phyloP scores from a whole-genome alignment of 768 basidiomycete species.

The Glaciozyma martinii region DNA sequence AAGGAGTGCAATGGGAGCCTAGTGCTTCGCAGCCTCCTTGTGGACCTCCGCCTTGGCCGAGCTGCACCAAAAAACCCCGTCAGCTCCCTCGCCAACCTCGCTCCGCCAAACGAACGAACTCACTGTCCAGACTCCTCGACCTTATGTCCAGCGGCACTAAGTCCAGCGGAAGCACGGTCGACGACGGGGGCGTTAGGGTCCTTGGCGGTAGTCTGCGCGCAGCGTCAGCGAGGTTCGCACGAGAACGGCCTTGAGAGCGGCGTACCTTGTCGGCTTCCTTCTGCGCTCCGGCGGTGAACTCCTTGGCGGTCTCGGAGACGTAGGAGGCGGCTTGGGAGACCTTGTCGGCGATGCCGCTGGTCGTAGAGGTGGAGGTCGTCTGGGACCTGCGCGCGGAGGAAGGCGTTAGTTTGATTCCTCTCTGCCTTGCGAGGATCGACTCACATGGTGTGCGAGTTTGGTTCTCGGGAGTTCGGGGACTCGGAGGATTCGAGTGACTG shows the following conservation, averaged over 20 bases:
- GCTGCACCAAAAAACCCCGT: background rate
- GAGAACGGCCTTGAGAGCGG: background rate
- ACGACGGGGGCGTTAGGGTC: background rate
- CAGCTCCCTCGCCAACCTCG: background rate
- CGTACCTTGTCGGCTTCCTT: constrained; percentile 1
- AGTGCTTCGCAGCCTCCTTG: background rate
- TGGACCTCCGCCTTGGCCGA: background rate
- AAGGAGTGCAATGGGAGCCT: background rate
- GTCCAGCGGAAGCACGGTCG: background rate
- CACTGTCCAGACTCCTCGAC: background rate
- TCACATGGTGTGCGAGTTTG: too few species aligned
- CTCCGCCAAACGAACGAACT: background rate
- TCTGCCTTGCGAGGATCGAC: too few species aligned
- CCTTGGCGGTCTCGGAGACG: background rate
- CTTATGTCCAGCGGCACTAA: background rate
- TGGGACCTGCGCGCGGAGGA: background rate
- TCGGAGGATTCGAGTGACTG: too few species aligned
- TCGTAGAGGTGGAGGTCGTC: background rate
- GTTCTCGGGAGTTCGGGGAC: too few species aligned
- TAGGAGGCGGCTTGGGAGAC: background rate
- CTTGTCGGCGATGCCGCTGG: background rate
- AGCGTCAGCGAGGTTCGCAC: background rate
- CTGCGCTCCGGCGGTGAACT: background rate
- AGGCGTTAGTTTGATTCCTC: too few species aligned
- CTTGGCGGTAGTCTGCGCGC: background rate